Evolutionary conservation across 495 filamentous ascomycete species (phyloP), one percentile per base, ranked within the genome.

Genomic region (Penicillium malachiteum): DNA sequence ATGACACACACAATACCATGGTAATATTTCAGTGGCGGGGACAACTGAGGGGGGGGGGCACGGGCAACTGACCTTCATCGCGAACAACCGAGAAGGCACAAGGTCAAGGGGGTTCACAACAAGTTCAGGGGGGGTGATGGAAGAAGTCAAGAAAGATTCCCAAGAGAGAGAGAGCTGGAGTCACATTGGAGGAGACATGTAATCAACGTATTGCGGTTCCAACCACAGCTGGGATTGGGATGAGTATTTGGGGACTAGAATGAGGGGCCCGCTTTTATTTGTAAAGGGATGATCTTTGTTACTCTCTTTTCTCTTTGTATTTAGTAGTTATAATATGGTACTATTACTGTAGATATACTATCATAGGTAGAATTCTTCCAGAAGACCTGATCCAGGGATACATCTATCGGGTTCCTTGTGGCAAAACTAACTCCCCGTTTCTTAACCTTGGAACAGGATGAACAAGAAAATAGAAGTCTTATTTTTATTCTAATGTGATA

Each of bases 31-130:
- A 47, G 51, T 14, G 47, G 46, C 30, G 46, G 32, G 21, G 21
- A 26, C 21, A 26, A 26, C 21, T 26, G 39, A n/a, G n/a, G n/a
- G n/a, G n/a, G n/a, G n/a, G n/a, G 47, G 32, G 59, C 61, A n/a
- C n/a, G n/a, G 44, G 41, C 33, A 40, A 62, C 57, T 56, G 14
- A 68, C 65, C 65, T 68, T 68, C 65, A 68, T 68, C 32, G 47
- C 62, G 64, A 54, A n/a, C 33, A 32, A 26, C 21, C 21, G 21
- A 26, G 21, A 26, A 38, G 48, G 56, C 52, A 26, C 21, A 26
- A 26, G 30, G 21, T 12, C 40, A 39, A 39, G 43, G 40, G 48
- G 34, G 35, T 18, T n/a, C 11, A 17, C 31, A 31, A 17, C 31
- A 31, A 37, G 35, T 41, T 50, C 10, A 16, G 43, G 50, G 39